Percentiles rank a stretch among this genome's conserved stretches.
Conservation (phyloP, 306 rosid genomes). For the Corylus avellana region DNA sequence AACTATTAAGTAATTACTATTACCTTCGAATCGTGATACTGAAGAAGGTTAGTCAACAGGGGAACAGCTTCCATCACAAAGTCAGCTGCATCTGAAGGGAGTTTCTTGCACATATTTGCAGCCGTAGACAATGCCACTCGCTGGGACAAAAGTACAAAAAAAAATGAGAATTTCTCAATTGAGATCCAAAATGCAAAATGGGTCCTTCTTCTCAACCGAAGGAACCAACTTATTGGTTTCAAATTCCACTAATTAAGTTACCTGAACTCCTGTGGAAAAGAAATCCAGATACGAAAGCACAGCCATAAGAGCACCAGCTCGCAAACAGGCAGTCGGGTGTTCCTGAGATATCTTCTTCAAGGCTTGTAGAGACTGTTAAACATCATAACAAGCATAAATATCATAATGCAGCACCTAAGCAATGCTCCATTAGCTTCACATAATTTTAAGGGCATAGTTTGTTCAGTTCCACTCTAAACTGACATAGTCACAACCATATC, state of each 20-base stretch:
- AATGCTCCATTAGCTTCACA: slow-evolving; percentile 1
- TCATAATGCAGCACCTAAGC: slow-evolving; percentile 21
- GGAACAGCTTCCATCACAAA: slow-evolving; percentile 99
- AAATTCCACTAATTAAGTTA: slow-evolving; percentile 26
- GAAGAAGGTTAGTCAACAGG: slow-evolving; percentile 90
- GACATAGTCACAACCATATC: not conserved
- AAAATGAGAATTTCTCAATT: slow-evolving; percentile 8
- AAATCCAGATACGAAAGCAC: slow-evolving; percentile 95
- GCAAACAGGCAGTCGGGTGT: slow-evolving; percentile 96
- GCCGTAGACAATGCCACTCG: slow-evolving; percentile 98
- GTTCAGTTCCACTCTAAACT: not conserved
- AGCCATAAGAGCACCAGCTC: slow-evolving; percentile 99
- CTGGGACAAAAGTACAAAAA: slow-evolving; percentile 42
- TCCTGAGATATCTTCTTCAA: slow-evolving; percentile 97
- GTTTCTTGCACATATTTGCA: slow-evolving; percentile 99
- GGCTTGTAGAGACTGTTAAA: slow-evolving; percentile 93
- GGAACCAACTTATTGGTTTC: slow-evolving; percentile 3
- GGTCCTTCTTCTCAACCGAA: not conserved
- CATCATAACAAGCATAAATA: slow-evolving; percentile 32
- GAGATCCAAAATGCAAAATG: not conserved
- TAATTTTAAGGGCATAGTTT: not conserved
- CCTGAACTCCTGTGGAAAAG: slow-evolving; percentile 99
- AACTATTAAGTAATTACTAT: not conserved
- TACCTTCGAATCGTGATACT: slow-evolving; percentile 96
- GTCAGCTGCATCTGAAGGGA: slow-evolving; percentile 98